Evolutionary conservation across 805 yeast genomes (phyloP).

Genomic region (Lachancea kluyveri): DNA sequence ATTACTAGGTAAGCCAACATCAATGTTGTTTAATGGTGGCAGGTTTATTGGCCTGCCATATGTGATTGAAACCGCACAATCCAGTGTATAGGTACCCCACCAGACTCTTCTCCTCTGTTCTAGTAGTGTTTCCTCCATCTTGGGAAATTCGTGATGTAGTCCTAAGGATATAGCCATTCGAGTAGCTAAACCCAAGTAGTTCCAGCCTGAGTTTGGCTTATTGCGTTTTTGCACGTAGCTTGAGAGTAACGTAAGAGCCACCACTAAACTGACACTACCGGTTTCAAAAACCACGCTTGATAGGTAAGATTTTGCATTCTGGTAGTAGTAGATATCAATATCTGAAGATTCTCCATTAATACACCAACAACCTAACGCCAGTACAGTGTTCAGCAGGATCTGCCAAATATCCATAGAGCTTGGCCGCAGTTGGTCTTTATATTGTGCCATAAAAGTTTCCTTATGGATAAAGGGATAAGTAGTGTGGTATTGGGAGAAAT

Average conservation of each 20-base stretch:
- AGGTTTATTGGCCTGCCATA: constrained; percentile 59
- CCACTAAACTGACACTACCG: constrained; percentile 50
- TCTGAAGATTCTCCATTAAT: constrained; percentile 44
- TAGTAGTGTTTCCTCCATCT: constrained; percentile 19
- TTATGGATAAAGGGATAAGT: constrained; percentile 57
- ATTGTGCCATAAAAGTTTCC: constrained; percentile 43
- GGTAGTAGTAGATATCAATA: constrained; percentile 50
- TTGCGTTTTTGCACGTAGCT: constrained; percentile 60
- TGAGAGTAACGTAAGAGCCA: constrained; percentile 47
- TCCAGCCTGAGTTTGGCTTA: constrained; percentile 66
- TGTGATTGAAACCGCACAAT: constrained; percentile 56
- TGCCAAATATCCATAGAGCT: constrained; percentile 43
- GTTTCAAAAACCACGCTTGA: constrained; percentile 47
- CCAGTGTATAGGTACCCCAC: constrained; percentile 64
- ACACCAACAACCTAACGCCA: constrained; percentile 70
- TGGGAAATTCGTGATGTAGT: constrained; percentile 42
- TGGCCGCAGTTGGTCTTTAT: constrained; percentile 35
- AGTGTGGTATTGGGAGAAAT: constrained; percentile 53
- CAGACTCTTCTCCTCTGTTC: constrained; percentile 56
- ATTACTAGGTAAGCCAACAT: constrained; percentile 45
- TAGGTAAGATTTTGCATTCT: constrained; percentile 42
- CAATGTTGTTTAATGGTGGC: constrained; percentile 40
- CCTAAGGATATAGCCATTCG: constrained; percentile 66
- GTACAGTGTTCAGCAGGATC: constrained; percentile 47
- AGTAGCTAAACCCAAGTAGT: constrained; percentile 55